Base-by-base conservation (phyloP, 352 stramenopile species). In the Phytophthora agathidicida region DNA sequence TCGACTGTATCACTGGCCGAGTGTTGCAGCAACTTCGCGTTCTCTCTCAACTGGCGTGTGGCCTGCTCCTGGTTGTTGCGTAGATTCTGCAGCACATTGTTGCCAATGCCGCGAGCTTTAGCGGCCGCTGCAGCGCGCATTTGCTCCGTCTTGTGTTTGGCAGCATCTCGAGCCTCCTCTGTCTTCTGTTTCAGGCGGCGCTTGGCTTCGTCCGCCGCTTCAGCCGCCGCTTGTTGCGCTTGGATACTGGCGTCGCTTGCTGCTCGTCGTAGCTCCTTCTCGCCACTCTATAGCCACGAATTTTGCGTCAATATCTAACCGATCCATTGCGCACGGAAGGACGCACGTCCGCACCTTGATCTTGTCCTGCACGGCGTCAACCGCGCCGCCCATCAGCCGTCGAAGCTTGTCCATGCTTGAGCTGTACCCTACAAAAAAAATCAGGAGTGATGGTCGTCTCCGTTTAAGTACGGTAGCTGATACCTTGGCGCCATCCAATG, bases 51-150 rank as follows among this genome's bases (percentile, higher is more conserved):
- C 20, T 86, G 68, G 31, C 70, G 57, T 41, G 56, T 57, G 47
- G 73, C 52, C n/a, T 74, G 56, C 38, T 70, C 35, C 48, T 76
- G 55, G 44, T 88, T 87, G 27, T 41, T 65, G 51, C 72, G 68
- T 39, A 89, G 43, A 28, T 85, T 89, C 16, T 84, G 55, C 14
- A 76, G 31, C 36, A 80, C 41, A 3, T 43, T 66, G 22, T 54
- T 44, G 22, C 74, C 55, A 16, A 85, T 35, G 8, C 68, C 58
- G 9, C 66, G 50, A 5, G 68, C 74, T 45, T 71, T 82, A 20
- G 44, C 27, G 43, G 42, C 36, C 24, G 66, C 68, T 1, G 42
- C 47, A 1, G 42, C 56, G 6, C 55, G 54, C 14, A 64, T 31
- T 39, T 83, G 62, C 9, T 71, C 49, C 11, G 42, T 41, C n/a